phyloP scores from a whole-genome alignment of 2,329 filamentous ascomycete species.

The Cladosporium sp. region DNA sequence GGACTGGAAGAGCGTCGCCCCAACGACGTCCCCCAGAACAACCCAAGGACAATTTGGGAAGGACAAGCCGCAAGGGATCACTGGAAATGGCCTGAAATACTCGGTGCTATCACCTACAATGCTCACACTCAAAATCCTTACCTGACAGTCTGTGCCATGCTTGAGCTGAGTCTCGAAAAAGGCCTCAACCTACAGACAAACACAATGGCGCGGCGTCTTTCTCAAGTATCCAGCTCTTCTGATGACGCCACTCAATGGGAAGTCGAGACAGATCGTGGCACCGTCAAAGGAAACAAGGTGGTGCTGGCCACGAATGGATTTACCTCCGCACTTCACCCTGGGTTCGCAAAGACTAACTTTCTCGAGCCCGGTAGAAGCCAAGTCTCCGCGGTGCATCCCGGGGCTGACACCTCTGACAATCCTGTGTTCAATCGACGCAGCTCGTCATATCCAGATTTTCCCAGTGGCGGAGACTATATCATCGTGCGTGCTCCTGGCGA shows the following conservation, averaged over 20 bases:
- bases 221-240: background rate
- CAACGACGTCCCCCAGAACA: slow-evolving; percentile 31
- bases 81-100: slow-evolving; percentile 11
- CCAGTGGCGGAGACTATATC: slow-evolving; percentile 61
- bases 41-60: background rate
- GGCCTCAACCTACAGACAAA: slow-evolving; percentile 51
- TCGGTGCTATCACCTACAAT: slow-evolving; percentile 46
- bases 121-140: slow-evolving; percentile 35
- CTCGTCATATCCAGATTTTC: background rate
- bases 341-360: slow-evolving; percentile 17
- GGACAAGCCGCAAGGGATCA: slow-evolving; percentile 5
- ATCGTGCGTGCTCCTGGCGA: slow-evolving; percentile 51
- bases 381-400: slow-evolving; percentile 35
- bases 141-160: slow-evolving; percentile 24
- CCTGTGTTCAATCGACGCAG: slow-evolving; percentile 6
- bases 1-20: slow-evolving; percentile 3
- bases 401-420: slow-evolving; percentile 29
- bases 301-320: slow-evolving; percentile 29
- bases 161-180: slow-evolving; percentile 40
- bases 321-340: slow-evolving; percentile 22
- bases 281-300: slow-evolving; percentile 22
- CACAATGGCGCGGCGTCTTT: slow-evolving; percentile 38
- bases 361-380: slow-evolving; percentile 40
- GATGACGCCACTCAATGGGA: slow-evolving; percentile 15
- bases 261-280: slow-evolving; percentile 22